These are phyloP conservation scores for Serpula lacrymans DNA, from an alignment of 768 basidiomycete species.

Conservation along the genomic window DNA sequence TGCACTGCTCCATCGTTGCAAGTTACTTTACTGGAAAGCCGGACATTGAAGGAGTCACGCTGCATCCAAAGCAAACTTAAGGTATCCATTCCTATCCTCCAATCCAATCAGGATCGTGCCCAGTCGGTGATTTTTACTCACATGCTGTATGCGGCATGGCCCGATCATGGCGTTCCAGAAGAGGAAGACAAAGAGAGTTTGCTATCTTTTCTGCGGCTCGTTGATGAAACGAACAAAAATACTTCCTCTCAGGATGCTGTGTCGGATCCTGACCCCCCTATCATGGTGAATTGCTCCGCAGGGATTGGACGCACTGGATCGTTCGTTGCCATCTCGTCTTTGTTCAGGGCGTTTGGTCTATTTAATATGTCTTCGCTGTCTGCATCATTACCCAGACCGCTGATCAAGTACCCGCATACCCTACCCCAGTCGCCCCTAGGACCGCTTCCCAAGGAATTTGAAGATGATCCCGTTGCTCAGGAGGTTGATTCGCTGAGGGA, in stretches of 20 bases:
- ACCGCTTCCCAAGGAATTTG: conserved; percentile 43
- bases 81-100: conserved; percentile 47
- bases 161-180: conserved; percentile 79
- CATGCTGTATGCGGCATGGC: conserved; percentile 74
- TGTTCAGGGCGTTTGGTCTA: conserved; percentile 61
- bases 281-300: conserved; percentile 82
- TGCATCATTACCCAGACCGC: conserved; percentile 24
- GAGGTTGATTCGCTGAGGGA: conserved; percentile 80
- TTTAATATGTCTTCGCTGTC: too few species aligned
- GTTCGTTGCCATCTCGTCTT: conserved; percentile 76
- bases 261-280: conserved; percentile 63
- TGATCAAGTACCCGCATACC: conserved; percentile 18
- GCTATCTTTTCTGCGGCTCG: conserved; percentile 60
- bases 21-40: conserved; percentile 52
- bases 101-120: conserved; percentile 15
- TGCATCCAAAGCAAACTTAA: conserved; percentile 63
- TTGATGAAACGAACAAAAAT: conserved; percentile 58
- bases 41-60: conserved; percentile 49
- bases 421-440: conserved; percentile 56
- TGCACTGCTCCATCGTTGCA: conserved; percentile 41
- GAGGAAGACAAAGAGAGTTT: conserved; percentile 57
- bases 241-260: conserved; percentile 25
- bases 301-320: conserved; percentile 86
- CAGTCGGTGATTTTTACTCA: conserved; percentile 59
- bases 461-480: conserved; percentile 57